A percentile compares a stretch with the other conserved stretches of the same genome.
Conservation (phyloP, 208 protist species). For the Acanthamoeba lenticulata region DNA sequence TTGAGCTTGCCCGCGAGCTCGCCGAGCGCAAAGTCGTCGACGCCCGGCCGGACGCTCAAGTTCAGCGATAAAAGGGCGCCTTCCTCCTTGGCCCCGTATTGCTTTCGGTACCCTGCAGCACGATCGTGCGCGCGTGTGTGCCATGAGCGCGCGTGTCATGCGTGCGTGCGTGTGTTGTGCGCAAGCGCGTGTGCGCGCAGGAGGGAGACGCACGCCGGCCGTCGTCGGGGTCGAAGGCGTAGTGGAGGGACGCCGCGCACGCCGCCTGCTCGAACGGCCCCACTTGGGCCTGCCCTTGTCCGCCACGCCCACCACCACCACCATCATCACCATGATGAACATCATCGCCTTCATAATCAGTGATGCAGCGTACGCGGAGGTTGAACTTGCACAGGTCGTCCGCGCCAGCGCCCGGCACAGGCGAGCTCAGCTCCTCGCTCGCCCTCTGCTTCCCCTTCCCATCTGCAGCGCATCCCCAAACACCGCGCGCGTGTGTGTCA, state of each 20-base stretch:
- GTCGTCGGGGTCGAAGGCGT: not conserved
- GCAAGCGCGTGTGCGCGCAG: not conserved
- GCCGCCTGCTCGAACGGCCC: not conserved
- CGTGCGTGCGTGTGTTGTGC: not conserved
- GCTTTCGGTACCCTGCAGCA: not conserved
- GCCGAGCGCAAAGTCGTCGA: not conserved
- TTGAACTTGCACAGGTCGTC: not conserved
- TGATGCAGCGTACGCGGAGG: not conserved
- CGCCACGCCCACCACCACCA: not conserved
- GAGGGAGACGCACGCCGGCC: not conserved
- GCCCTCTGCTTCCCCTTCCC: not conserved
- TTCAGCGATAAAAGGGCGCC: not conserved
- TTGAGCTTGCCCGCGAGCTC: not conserved
- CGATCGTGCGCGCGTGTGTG: not conserved
- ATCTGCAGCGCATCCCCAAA: not conserved
- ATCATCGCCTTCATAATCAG: not conserved
- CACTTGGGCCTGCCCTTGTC: not conserved
- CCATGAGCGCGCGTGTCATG: not conserved
- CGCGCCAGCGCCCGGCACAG: not conserved
- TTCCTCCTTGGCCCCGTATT: not conserved
- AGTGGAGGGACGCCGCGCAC: not conserved
- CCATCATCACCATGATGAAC: too few species aligned
- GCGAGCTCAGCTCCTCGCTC: not conserved
- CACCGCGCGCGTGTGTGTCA: too few species aligned
- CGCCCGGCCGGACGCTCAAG: not conserved